A percentile compares a stretch with the other conserved stretches of the same genome.
Evolutionary conservation across 192 early-diverging fungal genomes (phyloP).

Genomic region (Funneliformis geosporum): DNA sequence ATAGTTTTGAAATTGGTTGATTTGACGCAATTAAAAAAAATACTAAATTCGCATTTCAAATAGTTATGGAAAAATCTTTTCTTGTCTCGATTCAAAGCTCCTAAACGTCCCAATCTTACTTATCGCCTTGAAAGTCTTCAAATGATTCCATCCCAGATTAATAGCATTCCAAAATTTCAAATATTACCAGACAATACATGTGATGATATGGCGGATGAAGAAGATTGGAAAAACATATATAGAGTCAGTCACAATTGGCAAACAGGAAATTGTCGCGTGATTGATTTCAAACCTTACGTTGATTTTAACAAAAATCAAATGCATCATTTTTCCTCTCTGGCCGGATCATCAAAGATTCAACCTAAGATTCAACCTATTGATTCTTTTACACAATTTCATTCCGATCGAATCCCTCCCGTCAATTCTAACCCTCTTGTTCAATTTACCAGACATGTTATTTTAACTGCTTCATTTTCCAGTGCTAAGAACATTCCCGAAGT

Average conservation of each 20-base stretch:
- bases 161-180: background rate
- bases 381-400: background rate
- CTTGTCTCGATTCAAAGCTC: slow-evolving; percentile 41
- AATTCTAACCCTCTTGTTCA: slow-evolving; percentile 38
- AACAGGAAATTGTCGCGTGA: slow-evolving; percentile 43
- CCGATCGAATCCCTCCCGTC: background rate
- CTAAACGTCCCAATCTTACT: slow-evolving; percentile 10
- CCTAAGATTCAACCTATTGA: background rate
- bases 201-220: background rate
- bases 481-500: background rate
- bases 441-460: slow-evolving; percentile 41
- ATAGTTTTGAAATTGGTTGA: background rate
- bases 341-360: background rate
- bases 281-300: slow-evolving; percentile 21
- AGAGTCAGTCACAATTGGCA: slow-evolving; percentile 53
- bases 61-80: slow-evolving; percentile 55
- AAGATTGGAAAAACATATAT: slow-evolving; percentile 49
- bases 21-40: background rate
- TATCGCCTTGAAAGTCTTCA: background rate
- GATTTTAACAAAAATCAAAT: background rate
- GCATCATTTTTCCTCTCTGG: background rate
- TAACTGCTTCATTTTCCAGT: slow-evolving; percentile 20
- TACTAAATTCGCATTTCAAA: background rate
- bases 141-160: slow-evolving; percentile 4
- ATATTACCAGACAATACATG: background rate